phyloP scores from a whole-genome alignment of 1,139 yeast species.

The Suhomyces taliae region DNA sequence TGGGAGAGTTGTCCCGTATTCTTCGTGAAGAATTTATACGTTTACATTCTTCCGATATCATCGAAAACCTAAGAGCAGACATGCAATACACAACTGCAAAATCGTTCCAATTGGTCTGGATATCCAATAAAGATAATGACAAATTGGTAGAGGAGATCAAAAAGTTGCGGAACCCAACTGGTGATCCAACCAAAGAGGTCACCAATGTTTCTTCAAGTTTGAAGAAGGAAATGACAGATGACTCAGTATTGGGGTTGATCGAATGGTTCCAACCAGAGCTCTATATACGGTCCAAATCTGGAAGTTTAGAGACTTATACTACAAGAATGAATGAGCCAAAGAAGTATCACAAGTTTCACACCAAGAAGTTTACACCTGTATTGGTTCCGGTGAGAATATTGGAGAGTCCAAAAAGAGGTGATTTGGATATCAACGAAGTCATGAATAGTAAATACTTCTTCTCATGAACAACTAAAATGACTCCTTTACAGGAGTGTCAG shows the following conservation, averaged over 20 bases:
- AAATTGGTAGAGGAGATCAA: slow-evolving; percentile 19
- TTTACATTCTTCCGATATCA: slow-evolving; percentile 30
- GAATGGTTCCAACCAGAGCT: slow-evolving; percentile 23
- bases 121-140: slow-evolving; percentile 19
- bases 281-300: slow-evolving; percentile 11
- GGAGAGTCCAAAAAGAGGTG: slow-evolving; percentile 34
- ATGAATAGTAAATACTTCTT: slow-evolving; percentile 39
- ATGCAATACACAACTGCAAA: slow-evolving; percentile 23
- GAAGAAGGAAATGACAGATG: slow-evolving; percentile 7
- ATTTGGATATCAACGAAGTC: slow-evolving; percentile 34
- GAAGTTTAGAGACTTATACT: slow-evolving; percentile 10
- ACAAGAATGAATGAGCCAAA: slow-evolving; percentile 1
- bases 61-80: slow-evolving; percentile 28
- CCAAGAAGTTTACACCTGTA: slow-evolving; percentile 18
- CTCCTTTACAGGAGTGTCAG: not conserved
- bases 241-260: slow-evolving; percentile 15
- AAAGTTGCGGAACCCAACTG: slow-evolving; percentile 15
- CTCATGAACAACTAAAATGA: slow-evolving; percentile 22
- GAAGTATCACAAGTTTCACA: not conserved
- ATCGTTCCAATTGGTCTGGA: slow-evolving; percentile 39
- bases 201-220: slow-evolving; percentile 8
- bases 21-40: slow-evolving; percentile 38
- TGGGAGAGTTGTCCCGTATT: slow-evolving; percentile 24
- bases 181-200: not conserved
- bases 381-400: slow-evolving; percentile 26